phyloP scores from a whole-genome alignment of 1,284 basidiomycete genomes.

The Clitocybe nebularis region DNA sequence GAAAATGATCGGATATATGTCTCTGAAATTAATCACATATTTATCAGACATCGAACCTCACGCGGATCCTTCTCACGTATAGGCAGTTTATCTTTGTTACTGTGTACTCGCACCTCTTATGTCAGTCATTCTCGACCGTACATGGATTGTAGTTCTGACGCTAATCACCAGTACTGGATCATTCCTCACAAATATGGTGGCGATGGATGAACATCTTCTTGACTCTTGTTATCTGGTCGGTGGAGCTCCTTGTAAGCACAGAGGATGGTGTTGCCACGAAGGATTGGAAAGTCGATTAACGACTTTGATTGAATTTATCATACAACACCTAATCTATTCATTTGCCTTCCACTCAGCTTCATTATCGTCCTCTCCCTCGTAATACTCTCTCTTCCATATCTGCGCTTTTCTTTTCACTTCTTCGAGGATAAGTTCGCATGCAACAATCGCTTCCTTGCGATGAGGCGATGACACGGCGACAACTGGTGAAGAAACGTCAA shows the following conservation, averaged over 20 bases:
- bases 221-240: constrained; percentile 74
- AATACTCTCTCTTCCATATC: constrained; percentile 90
- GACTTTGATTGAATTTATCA: neutral
- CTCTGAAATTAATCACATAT: constrained; percentile 9
- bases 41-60: constrained; percentile 66
- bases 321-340: constrained; percentile 9
- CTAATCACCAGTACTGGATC: constrained; percentile 58
- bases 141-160: constrained; percentile 9
- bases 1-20: constrained; percentile 17
- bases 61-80: constrained; percentile 73
- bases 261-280: constrained; percentile 69
- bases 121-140: constrained; percentile 39
- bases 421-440: constrained; percentile 81
- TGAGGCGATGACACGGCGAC: constrained; percentile 86
- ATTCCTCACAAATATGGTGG: constrained; percentile 88
- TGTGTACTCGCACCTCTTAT: constrained; percentile 77
- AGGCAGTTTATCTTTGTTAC: constrained; percentile 79
- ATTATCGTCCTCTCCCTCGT: constrained; percentile 59
- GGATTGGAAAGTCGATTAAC: constrained; percentile 76
- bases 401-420: constrained; percentile 79
- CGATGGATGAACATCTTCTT: constrained; percentile 86
- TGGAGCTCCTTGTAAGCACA: constrained; percentile 75
- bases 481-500: constrained; percentile 32
- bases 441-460: constrained; percentile 75
- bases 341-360: constrained; percentile 77